Evolutionary conservation across 169 alveolate species (phyloP).

Genomic region (Plasmodium adleri): DNA sequence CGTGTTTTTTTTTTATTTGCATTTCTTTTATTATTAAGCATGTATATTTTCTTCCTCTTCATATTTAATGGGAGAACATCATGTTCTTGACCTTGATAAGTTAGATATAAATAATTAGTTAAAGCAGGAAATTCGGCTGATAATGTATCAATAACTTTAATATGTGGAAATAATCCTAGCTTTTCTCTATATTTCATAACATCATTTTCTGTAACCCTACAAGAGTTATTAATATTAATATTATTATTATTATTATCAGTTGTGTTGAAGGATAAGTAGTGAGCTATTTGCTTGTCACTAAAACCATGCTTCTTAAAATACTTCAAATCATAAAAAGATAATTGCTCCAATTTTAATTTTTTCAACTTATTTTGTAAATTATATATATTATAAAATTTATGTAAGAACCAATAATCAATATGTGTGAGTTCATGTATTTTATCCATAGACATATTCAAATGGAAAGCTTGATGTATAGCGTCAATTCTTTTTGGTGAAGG

Average conservation of each 20-base stretch:
- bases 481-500: conserved; percentile 85
- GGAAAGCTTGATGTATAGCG: conserved; percentile 91
- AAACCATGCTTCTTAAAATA: conserved; percentile 84
- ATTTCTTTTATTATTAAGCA: neutral
- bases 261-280: conserved; percentile 41
- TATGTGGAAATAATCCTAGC: conserved; percentile 82
- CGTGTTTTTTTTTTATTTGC: neutral
- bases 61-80: conserved; percentile 84
- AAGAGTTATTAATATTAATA: no score
- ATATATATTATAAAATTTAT: conserved; percentile 85
- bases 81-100: conserved; percentile 89
- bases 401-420: conserved; percentile 91
- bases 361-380: conserved; percentile 49
- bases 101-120: conserved; percentile 90
- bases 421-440: conserved; percentile 84
- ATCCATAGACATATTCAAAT: conserved; percentile 84
- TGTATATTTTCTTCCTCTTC: conserved; percentile 28
- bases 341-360: conserved; percentile 28
- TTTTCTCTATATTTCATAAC: conserved; percentile 82
- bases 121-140: conserved; percentile 93
- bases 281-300: conserved; percentile 86
- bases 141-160: conserved; percentile 90
- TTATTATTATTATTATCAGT: no score
- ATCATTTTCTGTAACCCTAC: conserved; percentile 78
- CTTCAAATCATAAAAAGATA: conserved; percentile 77